Evolutionary conservation across 106 monocot species (phyloP).

Genomic region (Alisma plantagoaquatica): DNA sequence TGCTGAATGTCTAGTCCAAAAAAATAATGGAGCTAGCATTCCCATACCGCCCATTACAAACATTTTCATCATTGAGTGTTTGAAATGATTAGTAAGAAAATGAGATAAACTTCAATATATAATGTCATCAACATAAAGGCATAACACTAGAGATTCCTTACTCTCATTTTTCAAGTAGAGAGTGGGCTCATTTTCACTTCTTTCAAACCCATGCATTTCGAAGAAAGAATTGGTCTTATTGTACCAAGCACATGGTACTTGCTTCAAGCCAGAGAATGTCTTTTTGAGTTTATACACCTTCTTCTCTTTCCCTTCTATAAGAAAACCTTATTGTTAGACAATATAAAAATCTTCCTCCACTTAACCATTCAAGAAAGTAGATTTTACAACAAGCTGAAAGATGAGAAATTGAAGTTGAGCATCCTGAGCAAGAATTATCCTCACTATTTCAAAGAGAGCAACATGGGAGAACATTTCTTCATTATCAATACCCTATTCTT

Average conservation of each 20-base stretch:
- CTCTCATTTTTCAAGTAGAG: neutral
- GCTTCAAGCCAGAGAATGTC: neutral
- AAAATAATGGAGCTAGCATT: neutral
- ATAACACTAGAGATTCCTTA: neutral
- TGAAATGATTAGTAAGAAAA: neutral
- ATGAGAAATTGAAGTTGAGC: neutral
- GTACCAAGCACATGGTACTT: slow-evolving; percentile 1
- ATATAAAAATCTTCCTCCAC: neutral
- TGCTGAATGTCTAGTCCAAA: neutral
- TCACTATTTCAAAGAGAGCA: neutral
- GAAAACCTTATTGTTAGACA: neutral
- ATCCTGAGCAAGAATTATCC: neutral
- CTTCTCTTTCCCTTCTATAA: neutral
- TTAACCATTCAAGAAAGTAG: neutral
- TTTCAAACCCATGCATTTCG: neutral
- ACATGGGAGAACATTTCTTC: neutral
- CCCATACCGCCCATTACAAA: neutral
- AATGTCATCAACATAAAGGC: neutral
- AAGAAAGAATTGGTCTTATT: neutral
- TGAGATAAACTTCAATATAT: neutral
- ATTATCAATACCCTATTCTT: neutral
- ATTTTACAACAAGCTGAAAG: slow-evolving; percentile 2
- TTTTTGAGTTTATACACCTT: slow-evolving; percentile 1
- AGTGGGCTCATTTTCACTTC: neutral
- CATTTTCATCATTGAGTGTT: neutral